Percentiles rank a stretch among this genome's conserved stretches.
Evolutionary conservation across 257 asterid genomes (phyloP).

Genomic region (Echium plantagineum): DNA sequence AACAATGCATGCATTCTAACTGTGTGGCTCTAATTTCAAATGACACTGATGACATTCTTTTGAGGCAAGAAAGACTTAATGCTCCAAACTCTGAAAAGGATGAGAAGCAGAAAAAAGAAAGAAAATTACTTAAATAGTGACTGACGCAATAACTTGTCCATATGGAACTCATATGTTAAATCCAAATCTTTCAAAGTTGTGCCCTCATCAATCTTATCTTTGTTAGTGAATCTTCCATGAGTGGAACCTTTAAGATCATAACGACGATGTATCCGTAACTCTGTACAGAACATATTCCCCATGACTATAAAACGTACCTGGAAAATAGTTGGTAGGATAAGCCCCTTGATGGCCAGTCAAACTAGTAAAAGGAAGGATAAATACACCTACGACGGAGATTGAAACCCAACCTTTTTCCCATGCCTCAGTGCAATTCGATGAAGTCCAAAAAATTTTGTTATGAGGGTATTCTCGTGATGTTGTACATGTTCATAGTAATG

Average conservation of each 20-base stretch:
- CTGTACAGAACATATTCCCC: slow-evolving; percentile 98
- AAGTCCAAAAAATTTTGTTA: slow-evolving; percentile 88
- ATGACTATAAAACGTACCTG: slow-evolving; percentile 94
- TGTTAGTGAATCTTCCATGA: slow-evolving; percentile 73
- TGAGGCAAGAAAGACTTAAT: too few relatives aligned
- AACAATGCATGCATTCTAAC: too few relatives aligned
- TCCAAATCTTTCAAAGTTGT: slow-evolving; percentile 91
- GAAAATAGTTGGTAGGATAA: slow-evolving; percentile 12
- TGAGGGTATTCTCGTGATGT: slow-evolving; percentile 81
- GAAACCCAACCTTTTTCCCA: slow-evolving; percentile 63
- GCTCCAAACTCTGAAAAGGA: background rate
- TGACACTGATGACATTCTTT: too few relatives aligned
- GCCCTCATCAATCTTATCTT: slow-evolving; percentile 61
- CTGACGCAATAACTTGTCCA: slow-evolving; percentile 74
- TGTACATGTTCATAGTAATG: slow-evolving; percentile 68
- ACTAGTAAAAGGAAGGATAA: too few relatives aligned
- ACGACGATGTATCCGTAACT: slow-evolving; percentile 88
- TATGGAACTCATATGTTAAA: slow-evolving; percentile 72
- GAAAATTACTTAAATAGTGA: slow-evolving; percentile 59
- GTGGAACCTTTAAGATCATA: slow-evolving; percentile 90
- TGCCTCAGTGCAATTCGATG: slow-evolving; percentile 57
- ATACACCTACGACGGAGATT: slow-evolving; percentile 1
- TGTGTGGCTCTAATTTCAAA: too few relatives aligned
- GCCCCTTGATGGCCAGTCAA: background rate
- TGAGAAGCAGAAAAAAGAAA: slow-evolving; percentile 1